Evolutionary conservation across 305 asterid genomes (phyloP).

Genomic region (Galium porrigens): DNA sequence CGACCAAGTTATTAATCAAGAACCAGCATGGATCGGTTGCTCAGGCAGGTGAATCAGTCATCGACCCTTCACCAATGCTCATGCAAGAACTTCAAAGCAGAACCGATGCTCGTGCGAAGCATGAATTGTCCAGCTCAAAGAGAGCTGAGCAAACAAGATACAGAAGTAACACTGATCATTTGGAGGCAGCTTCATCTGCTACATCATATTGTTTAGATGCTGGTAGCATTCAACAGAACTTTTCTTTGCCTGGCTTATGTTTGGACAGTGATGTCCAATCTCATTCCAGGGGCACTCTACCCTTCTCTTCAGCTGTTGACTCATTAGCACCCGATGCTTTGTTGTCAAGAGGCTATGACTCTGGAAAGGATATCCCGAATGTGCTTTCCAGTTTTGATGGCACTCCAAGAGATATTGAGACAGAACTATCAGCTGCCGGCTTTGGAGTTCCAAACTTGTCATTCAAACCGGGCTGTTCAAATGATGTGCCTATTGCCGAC

Average conservation of each 20-base stretch:
- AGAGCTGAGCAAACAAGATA: conserved; percentile 42
- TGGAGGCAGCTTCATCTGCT: conserved; percentile 74
- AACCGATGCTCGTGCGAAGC: conserved; percentile 35
- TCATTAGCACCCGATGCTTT: conserved; percentile 78
- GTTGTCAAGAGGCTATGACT: conserved; percentile 69
- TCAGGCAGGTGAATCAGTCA: conserved; percentile 29
- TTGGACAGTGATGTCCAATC: conserved; percentile 68
- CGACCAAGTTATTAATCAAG: conserved; percentile 38
- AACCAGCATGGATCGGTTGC: conserved; percentile 39
- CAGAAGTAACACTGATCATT: conserved; percentile 40
- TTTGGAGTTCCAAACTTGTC: conserved; percentile 60
- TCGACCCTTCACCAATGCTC: conserved; percentile 37
- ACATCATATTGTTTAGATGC: conserved; percentile 73
- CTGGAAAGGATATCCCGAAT: conserved; percentile 81
- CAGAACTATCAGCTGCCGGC: conserved; percentile 62
- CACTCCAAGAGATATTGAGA: conserved; percentile 56
- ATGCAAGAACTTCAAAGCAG: conserved; percentile 41
- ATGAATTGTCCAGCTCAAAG: conserved; percentile 38
- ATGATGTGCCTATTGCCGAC: conserved; percentile 51
- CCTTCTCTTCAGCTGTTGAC: conserved; percentile 41
- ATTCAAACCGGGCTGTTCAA: conserved; percentile 60
- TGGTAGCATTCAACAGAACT: conserved; percentile 48
- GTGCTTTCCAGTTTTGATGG: conserved; percentile 55
- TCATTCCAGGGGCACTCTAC: conserved; percentile 40
- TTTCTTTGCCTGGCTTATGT: conserved; percentile 43